Evolutionary conservation across 805 yeast species (phyloP), one percentile per base, ranked within the genome.

Genomic region (Suhomyces sp.): DNA sequence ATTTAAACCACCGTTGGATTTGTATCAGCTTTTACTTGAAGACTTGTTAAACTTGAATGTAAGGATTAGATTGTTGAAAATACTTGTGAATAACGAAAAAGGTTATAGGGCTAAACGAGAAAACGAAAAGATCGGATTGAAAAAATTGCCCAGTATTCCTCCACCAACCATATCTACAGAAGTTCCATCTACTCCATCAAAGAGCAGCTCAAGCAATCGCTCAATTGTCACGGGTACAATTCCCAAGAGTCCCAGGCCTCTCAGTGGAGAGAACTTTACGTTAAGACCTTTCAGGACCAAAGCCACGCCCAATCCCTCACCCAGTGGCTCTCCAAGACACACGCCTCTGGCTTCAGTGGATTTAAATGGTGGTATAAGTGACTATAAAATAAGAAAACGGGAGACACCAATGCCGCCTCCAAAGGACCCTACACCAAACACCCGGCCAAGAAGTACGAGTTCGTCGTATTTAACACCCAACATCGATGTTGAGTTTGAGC

Each of bases 221-320:
- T 10, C 53, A 45, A 37, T 53, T 37, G 12, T 47, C 54, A 19
- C 43, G 10, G 49, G 51, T 20, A 29, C 47, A 20, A 49, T 46
- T 4, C 53, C 55, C 6, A 57, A 53, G 25, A 63, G 63, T 47
- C 66, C 68, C 6, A 53, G 57, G n/a, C 67, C 69, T 15, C 44
- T 57, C 3, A 58, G 53, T 33, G 59, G 58, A 29, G 78, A 69
- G 3, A 67, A 59, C 43, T 74, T 75, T 53, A 56, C 74, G 3
- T 64, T 73, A 49, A 59, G 79, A 44, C 79, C 79, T 2, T 75
- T 75, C 53, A 63, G 72, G 48, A 75, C 79, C 1, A 68, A 67
- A 17, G 56, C 65, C 1, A 73, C 78, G 1, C 79, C 79, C 3
- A 55, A 62, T 19, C 73, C 77, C 0, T 69, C 77, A 0, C 79